These are phyloP conservation scores for Aphanomyces invadans DNA, from an alignment of 352 stramenopile genomes.

Conservation along the genomic window DNA sequence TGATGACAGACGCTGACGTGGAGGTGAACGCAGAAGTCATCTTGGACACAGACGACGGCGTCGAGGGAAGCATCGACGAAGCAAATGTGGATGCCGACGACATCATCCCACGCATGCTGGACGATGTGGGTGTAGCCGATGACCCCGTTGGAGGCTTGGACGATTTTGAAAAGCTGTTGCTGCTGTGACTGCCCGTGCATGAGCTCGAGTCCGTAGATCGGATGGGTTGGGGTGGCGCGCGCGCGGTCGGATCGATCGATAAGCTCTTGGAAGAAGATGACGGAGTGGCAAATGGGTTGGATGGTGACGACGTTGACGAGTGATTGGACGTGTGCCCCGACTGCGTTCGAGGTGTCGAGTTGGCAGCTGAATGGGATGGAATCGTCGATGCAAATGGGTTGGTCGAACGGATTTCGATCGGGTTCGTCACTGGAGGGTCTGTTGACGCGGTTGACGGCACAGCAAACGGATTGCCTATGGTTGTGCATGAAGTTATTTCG, in stretches of 20 bases:
- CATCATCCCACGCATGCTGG: slow-evolving; percentile 19
- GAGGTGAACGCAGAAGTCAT: slow-evolving; percentile 16
- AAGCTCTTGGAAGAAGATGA: not conserved
- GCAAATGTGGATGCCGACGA: slow-evolving; percentile 15
- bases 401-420: slow-evolving; percentile 5
- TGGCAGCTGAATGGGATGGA: not conserved
- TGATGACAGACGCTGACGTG: not conserved
- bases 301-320: not conserved
- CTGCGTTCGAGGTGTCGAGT: not conserved
- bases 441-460: no score
- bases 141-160: slow-evolving; percentile 3
- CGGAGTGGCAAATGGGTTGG: slow-evolving; percentile 17
- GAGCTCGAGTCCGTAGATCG: slow-evolving; percentile 5
- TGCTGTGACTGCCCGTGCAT: not conserved
- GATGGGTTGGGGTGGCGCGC: not conserved
- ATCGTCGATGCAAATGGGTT: not conserved
- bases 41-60: slow-evolving; percentile 20
- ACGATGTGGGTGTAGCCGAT: not conserved
- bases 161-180: slow-evolving; percentile 12
- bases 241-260: not conserved
- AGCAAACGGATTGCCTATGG: slow-evolving; percentile 2
- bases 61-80: slow-evolving; percentile 15
- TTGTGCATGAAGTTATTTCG: not conserved
- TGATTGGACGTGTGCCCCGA: not conserved
- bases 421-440: not conserved